Evolutionary conservation across 352 stramenopile species (phyloP), one percentile per base, ranked within the genome.

Genomic region (Pythium phragmitis): DNA sequence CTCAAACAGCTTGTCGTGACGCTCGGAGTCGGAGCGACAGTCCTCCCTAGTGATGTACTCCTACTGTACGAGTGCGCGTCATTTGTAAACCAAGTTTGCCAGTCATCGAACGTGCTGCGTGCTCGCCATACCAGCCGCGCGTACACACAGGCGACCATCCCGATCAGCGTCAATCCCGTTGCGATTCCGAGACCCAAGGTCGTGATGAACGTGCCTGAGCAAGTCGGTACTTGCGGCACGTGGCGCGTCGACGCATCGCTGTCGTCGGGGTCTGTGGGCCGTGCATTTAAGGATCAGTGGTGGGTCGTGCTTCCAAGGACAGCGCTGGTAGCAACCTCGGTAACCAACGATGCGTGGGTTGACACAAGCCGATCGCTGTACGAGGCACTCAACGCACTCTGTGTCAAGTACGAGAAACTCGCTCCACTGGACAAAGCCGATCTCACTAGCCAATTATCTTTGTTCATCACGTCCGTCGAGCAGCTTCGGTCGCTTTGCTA

Each of bases 401-500:
- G 81, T 57, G 2, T 42, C 14, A 88, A 91, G 65, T 88, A 90
- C 54, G 59, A 51, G 6, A 57, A 11, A 2, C 66, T 23, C 14
- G 56, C 64, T 14, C 50, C 71, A 2, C 34, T 74, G 7, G 21
- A 80, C 34, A 57, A 59, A 34, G 56, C 62, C 4, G 79, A 89
- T 19, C 46, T 87, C 7, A 33, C 33, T 4, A 42, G 62, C 16
- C 63, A 57, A 7, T 54, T 79, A 11, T 63, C 82, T 0, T 9
- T 54, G 9, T 70, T 75, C 2, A 33, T 88, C 3, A 63, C 68
- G 0, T 79, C 72, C 1, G 78, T 88, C 61, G 69, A 71, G 0
- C 78, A 89, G 30, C 62, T 91, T 14, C 67, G 69, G 0, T 75
- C 82, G 0, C 63, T 68, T 11, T 93, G 84, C 43, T 87, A 88